These are phyloP conservation scores for Litsea cubeba DNA, from an alignment of 164 flowering plant genomes.

Conservation along the genomic window DNA sequence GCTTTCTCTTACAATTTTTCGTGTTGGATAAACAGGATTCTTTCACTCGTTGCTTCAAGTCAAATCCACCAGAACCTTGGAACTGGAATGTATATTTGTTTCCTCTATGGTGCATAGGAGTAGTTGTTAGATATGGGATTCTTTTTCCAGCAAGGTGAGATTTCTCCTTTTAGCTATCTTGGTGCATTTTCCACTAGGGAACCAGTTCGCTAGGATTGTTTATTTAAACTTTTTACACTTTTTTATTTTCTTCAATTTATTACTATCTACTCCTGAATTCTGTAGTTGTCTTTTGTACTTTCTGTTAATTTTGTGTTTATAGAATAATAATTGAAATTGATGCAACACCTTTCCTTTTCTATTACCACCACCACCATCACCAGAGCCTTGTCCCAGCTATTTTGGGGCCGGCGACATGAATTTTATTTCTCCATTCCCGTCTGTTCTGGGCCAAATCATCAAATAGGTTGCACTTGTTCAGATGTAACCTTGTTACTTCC, in stretches of 20 bases:
- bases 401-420: too few species aligned
- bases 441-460: too few species aligned
- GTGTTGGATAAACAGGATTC: constrained; percentile 55
- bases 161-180: not conserved
- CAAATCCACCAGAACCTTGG: constrained; percentile 94
- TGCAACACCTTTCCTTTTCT: not conserved
- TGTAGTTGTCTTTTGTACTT: not conserved
- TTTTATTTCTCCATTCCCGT: too few species aligned
- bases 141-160: constrained; percentile 73
- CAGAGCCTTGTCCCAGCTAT: too few species aligned
- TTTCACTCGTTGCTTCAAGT: constrained; percentile 95
- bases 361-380: too few species aligned
- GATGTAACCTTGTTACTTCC: too few species aligned
- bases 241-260: not conserved
- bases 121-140: constrained; percentile 62
- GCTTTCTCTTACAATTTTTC: not conserved
- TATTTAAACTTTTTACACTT: not conserved
- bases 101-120: constrained; percentile 90
- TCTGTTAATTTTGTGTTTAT: too few species aligned
- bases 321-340: not conserved
- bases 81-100: constrained; percentile 93
- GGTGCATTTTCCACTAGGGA: not conserved
- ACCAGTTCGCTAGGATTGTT: not conserved
- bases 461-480: too few species aligned
- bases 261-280: not conserved